Conservation (phyloP, 2,329 filamentous ascomycete genomes). For the Exophiala dermatitidis region DNA sequence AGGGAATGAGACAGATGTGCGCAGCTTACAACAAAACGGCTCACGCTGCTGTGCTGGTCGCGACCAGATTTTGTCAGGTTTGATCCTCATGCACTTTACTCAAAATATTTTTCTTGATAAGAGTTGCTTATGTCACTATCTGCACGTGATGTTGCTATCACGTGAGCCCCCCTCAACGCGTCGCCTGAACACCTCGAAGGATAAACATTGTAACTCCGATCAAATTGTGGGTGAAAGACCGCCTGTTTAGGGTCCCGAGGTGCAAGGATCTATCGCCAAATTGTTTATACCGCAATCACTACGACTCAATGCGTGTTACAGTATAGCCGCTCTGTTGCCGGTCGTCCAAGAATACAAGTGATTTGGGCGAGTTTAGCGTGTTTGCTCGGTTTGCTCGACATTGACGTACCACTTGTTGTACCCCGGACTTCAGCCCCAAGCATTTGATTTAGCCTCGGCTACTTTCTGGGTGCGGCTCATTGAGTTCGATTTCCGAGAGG, state of each 20-base stretch:
- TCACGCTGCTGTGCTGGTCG: too few species aligned
- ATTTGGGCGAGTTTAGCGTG: neutral
- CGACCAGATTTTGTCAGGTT: neutral
- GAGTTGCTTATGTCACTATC: conserved; percentile 5
- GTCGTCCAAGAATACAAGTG: too few species aligned
- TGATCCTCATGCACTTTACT: conserved; percentile 2
- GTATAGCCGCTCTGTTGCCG: neutral
- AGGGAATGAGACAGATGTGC: neutral
- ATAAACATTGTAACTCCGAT: too few species aligned
- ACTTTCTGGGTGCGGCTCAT: neutral
- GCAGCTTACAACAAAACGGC: too few species aligned
- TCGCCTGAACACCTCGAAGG: neutral
- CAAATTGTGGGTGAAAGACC: too few species aligned
- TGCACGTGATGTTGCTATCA: conserved; percentile 5
- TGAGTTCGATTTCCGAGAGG: neutral
- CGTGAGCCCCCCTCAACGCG: neutral
- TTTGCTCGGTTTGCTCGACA: neutral
- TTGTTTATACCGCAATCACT: too few species aligned
- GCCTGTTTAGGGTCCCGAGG: too few species aligned
- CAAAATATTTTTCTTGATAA: conserved; percentile 10
- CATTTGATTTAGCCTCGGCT: neutral
- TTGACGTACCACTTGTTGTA: neutral
- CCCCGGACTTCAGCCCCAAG: neutral
- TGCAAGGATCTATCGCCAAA: too few species aligned
- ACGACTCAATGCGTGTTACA: neutral